Evolutionary conservation across 2,329 filamentous ascomycete species (phyloP).

Genomic region (Fusarium udum): DNA sequence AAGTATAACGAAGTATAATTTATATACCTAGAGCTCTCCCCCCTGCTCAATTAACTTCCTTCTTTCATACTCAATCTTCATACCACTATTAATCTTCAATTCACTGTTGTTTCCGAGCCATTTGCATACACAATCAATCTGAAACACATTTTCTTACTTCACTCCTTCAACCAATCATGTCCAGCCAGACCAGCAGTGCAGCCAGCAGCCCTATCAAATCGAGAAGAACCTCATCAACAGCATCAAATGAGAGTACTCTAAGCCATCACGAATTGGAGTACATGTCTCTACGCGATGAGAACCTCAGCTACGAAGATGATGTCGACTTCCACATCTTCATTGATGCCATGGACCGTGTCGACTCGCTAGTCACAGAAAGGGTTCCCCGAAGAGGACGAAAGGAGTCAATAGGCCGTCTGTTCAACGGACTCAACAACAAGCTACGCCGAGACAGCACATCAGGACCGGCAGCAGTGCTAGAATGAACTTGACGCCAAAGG

Average conservation of each 20-base stretch:
- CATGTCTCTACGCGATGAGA: constrained; percentile 35
- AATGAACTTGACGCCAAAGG: constrained; percentile 3
- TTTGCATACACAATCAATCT: not conserved
- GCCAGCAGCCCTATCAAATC: constrained; percentile 25
- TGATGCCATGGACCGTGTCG: constrained; percentile 39
- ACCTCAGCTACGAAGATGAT: constrained; percentile 41
- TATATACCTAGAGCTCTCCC: constrained; percentile 15
- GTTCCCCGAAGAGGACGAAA: constrained; percentile 18
- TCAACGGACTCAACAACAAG: constrained; percentile 26
- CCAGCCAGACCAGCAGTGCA: constrained; percentile 11
- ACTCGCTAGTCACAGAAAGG: constrained; percentile 35
- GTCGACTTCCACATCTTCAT: constrained; percentile 42
- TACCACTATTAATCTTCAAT: constrained; percentile 3
- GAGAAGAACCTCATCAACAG: constrained; percentile 30
- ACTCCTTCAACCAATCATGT: constrained; percentile 18
- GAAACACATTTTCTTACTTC: not conserved
- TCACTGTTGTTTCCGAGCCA: not conserved
- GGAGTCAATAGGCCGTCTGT: constrained; percentile 33
- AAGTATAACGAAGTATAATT: constrained; percentile 19
- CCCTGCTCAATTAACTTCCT: constrained; percentile 8
- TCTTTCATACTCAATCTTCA: not conserved
- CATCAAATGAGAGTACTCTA: constrained; percentile 32
- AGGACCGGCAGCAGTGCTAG: constrained; percentile 4
- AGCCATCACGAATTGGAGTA: constrained; percentile 38
- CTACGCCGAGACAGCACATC: constrained; percentile 29